Base-by-base conservation (phyloP, 1,284 basidiomycete species). In the Tylopilus orsonianus region DNA sequence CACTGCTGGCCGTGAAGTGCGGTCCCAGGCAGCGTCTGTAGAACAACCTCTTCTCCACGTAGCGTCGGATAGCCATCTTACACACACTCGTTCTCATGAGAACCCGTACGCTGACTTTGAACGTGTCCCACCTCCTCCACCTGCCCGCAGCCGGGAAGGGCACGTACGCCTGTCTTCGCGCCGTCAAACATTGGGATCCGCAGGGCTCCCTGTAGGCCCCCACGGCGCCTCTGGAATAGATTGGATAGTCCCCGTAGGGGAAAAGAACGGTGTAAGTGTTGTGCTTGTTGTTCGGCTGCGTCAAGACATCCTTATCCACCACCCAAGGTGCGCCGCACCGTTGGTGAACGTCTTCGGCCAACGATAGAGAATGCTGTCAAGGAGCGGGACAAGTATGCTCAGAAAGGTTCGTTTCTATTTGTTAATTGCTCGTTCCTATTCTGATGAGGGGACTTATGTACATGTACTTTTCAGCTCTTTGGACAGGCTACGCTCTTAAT, bases 401-500 rank as follows among this genome's bases (percentile, higher is more conserved):
- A 47, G 12, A 76, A 73, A 59, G 68, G 62, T 67, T 26, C 26
- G 56, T 43, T 18, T 34, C 26, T 26, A 10, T 10, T 26, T 26
- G 26, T 5, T n/a, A n/a, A n/a, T n/a, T n/a, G 10, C 26, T 26
- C 14, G 29, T 13, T 14, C 14, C 7, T 4, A 30, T 30, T 8
- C 13, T 30, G 29, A 30, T 30, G 29, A 8, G 13, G 13, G 29
- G 29, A 7, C 14, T 9, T 30, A 4, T 13, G 14, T n/a, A 8
- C 32, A 18, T n/a, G 5, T 33, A 22, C 7, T 20, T 4, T 44
- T 22, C 47, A 78, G 83, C 82, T 7, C 66, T 63, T 44, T 58
- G 70, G 48, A 78, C 77, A 1, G 75, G 75, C 4, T 77, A 70
- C 49, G 61, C 72, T 5, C 69, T 87, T 26, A 87, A 87, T 57